Conservation (phyloP, 192 early-diverging fungal genomes). For the Coemansia sp. region DNA sequence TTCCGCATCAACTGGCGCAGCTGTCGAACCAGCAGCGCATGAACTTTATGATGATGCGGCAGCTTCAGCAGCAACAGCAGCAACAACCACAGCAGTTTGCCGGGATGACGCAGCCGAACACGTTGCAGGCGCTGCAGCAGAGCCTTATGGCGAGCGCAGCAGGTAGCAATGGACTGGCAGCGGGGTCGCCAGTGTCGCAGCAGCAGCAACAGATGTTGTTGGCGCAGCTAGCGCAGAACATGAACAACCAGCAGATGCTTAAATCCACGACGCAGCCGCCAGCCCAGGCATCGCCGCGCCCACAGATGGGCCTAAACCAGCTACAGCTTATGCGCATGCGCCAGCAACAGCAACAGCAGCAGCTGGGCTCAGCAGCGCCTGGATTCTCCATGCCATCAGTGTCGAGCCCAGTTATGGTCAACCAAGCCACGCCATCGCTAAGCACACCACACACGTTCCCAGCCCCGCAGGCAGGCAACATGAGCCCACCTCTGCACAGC, state of each 20-base stretch:
- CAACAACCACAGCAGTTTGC: conserved; percentile 29
- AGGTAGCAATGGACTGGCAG: conserved; percentile 3
- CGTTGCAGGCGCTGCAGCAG: not conserved
- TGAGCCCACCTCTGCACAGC: not conserved
- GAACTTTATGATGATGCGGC: conserved; percentile 37
- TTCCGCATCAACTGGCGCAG: conserved; percentile 48
- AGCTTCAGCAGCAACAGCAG: conserved; percentile 47
- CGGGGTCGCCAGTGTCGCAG: not conserved
- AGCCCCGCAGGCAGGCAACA: not conserved
- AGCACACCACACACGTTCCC: not conserved
- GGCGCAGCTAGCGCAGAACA: conserved; percentile 38
- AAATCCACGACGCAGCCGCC: conserved; percentile 5
- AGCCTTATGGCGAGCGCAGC: conserved; percentile 4
- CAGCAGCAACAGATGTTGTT: conserved; percentile 29
- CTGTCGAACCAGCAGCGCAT: conserved; percentile 47
- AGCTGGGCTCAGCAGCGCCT: conserved; percentile 2
- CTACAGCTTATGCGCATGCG: conserved; percentile 41
- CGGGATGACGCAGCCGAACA: conserved; percentile 1
- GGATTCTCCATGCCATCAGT: not conserved
- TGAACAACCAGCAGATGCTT: conserved; percentile 41
- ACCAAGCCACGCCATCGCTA: conserved; percentile 8
- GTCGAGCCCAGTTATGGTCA: conserved; percentile 26
- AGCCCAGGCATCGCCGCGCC: conserved; percentile 14
- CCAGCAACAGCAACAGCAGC: conserved; percentile 37
- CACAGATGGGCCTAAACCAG: conserved; percentile 29